Evolutionary conservation across 2,329 filamentous ascomycete species (phyloP).

Genomic region (Colletotrichum lupini): DNA sequence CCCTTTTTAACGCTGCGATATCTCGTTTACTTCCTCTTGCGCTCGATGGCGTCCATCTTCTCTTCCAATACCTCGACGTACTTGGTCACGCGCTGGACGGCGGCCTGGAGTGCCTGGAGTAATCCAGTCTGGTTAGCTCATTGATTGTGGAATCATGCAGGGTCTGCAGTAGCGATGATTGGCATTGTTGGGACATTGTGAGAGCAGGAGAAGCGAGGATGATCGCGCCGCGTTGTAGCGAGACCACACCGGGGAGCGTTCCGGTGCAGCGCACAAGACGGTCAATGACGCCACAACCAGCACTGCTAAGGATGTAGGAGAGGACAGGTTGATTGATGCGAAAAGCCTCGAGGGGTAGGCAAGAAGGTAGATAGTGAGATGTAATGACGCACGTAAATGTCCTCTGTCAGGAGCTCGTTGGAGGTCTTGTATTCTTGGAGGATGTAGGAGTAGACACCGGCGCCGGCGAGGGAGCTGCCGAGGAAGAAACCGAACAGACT

Average conservation of each 20-base stretch:
- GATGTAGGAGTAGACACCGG: conserved; percentile 90
- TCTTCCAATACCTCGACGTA: conserved; percentile 87
- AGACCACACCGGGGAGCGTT: neutral
- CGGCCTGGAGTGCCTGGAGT: conserved; percentile 82
- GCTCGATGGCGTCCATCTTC: conserved; percentile 74
- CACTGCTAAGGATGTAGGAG: conserved; percentile 8
- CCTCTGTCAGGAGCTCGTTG: conserved; percentile 92
- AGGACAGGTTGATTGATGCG: neutral
- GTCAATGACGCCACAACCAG: too few relatives aligned
- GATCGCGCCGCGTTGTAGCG: conserved; percentile 10
- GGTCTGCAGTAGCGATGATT: neutral
- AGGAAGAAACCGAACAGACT: conserved; percentile 94
- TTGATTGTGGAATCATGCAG: neutral
- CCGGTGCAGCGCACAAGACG: conserved; percentile 1
- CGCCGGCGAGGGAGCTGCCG: conserved; percentile 82
- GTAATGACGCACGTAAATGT: conserved; percentile 86
- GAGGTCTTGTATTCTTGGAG: conserved; percentile 93
- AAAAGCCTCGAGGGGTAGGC: neutral
- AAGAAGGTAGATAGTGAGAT: conserved; percentile 45
- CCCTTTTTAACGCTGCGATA: neutral
- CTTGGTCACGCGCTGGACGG: conserved; percentile 85
- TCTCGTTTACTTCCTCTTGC: conserved; percentile 71
- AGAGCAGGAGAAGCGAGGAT: neutral
- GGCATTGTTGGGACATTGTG: neutral
- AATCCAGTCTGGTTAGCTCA: conserved; percentile 7